phyloP scores from a whole-genome alignment of 129 eudicot species.

The Ambrosia trifida region DNA sequence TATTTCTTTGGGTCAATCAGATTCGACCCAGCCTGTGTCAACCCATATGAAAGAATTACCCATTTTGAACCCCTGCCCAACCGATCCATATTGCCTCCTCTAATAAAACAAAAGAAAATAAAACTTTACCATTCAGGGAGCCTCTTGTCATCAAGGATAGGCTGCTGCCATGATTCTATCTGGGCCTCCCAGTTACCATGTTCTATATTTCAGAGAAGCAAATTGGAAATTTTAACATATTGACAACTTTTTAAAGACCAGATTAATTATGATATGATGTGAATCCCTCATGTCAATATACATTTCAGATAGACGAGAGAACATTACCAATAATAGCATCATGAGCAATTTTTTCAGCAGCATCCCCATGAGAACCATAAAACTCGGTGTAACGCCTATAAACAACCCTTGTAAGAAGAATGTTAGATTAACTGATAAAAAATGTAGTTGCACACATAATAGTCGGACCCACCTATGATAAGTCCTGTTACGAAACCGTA shows the following conservation, averaged over 20 bases:
- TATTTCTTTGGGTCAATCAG: neutral
- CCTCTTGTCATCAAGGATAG: conserved; percentile 79
- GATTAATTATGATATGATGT: neutral
- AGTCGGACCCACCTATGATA: conserved; percentile 57
- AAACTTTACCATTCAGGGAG: conserved; percentile 79
- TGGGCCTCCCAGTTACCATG: conserved; percentile 75
- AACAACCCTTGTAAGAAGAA: conserved; percentile 25
- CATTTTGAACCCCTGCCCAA: neutral
- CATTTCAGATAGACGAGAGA: conserved; percentile 7
- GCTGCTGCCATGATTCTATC: conserved; percentile 87
- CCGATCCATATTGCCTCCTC: conserved; percentile 2
- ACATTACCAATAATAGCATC: conserved; percentile 85
- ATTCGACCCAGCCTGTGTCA: neutral
- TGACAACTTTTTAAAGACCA: neutral
- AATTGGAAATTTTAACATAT: neutral
- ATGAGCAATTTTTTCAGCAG: conserved; percentile 76
- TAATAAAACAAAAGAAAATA: conserved; percentile 20
- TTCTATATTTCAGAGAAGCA: conserved; percentile 41
- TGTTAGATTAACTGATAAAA: neutral
- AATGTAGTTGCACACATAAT: conserved; percentile 11
- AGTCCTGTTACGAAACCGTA: conserved; percentile 70
- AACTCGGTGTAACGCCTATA: conserved; percentile 92
- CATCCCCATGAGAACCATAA: conserved; percentile 65
- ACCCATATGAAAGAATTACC: neutral
- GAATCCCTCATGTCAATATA: neutral